phyloP scores from a whole-genome alignment of 129 eudicot genomes.

The Flaveria ramosissima region DNA sequence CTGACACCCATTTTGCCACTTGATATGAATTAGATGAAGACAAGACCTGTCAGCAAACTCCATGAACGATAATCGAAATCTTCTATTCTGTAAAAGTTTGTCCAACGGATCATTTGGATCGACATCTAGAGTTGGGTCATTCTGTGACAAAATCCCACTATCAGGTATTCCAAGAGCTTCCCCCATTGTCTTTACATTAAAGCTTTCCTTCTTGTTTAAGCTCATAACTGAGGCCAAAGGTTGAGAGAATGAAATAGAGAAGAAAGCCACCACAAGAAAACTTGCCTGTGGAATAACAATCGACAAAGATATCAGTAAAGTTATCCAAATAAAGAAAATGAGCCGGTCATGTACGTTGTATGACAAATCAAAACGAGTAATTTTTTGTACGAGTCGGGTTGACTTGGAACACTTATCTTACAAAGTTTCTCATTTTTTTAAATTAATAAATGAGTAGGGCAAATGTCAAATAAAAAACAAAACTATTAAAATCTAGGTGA shows the following conservation, averaged over 20 bases:
- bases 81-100: conserved; percentile 68
- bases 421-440: not conserved
- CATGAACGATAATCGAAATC: conserved; percentile 83
- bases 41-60: conserved; percentile 82
- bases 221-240: conserved; percentile 81
- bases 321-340: conserved; percentile 15
- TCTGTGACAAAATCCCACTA: conserved; percentile 51
- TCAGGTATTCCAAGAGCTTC: conserved; percentile 81
- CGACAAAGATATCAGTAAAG: conserved; percentile 9
- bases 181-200: conserved; percentile 57
- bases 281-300: conserved; percentile 50
- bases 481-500: not conserved
- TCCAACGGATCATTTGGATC: conserved; percentile 69
- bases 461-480: not conserved
- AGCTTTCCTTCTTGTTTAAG: conserved; percentile 64
- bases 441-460: too few relatives aligned
- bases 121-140: conserved; percentile 44
- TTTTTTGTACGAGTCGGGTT: not conserved
- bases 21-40: conserved; percentile 12
- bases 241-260: conserved; percentile 80
- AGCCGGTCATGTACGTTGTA: not conserved
- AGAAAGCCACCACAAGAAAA: conserved; percentile 76
- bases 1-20: conserved; percentile 4
- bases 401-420: not conserved
- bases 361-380: not conserved